These are phyloP conservation scores for Trichocladium antarcticum DNA, from an alignment of 495 filamentous ascomycete genomes.

Conservation along the genomic window DNA sequence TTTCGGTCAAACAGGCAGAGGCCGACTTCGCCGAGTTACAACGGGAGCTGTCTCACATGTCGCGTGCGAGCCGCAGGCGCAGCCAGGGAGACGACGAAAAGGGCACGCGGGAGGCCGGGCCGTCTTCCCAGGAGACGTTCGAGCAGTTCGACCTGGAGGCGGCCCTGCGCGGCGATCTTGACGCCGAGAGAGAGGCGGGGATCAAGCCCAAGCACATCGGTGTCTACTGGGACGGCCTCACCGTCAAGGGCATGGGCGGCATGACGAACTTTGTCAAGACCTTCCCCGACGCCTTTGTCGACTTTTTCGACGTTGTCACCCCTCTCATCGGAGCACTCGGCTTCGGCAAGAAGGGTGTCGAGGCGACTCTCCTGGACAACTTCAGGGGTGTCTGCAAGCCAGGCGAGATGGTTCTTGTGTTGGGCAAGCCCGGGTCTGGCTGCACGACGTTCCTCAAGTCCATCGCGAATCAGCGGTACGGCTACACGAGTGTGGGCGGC, in stretches of 20 bases:
- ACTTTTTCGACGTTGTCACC: constrained; percentile 61
- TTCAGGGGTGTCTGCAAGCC: constrained; percentile 50
- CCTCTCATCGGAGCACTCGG: constrained; percentile 49
- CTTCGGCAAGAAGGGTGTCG: constrained; percentile 47
- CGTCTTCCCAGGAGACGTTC: constrained; percentile 31
- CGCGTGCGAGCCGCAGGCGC: constrained; percentile 38
- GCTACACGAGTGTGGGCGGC: constrained; percentile 65
- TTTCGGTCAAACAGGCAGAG: constrained; percentile 63
- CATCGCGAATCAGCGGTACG: constrained; percentile 69
- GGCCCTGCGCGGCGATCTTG: constrained; percentile 55
- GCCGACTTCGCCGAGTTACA: constrained; percentile 67
- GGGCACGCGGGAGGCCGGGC: constrained; percentile 34
- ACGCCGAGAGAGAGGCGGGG: constrained; percentile 59
- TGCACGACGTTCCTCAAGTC: constrained; percentile 84
- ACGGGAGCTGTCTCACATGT: constrained; percentile 57
- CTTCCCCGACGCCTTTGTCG: constrained; percentile 68
- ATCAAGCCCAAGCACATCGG: constrained; percentile 71
- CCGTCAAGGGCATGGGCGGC: constrained; percentile 67
- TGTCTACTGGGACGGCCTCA: constrained; percentile 68
- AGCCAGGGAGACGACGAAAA: constrained; percentile 34
- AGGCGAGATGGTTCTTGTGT: constrained; percentile 84
- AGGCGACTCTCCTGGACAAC: constrained; percentile 50
- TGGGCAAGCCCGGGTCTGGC: constrained; percentile 76
- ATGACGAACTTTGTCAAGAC: constrained; percentile 68
- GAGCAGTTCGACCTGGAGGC: constrained; percentile 62